Conservation (phyloP, 2,329 filamentous ascomycete species). For the Monilinia laxa region DNA sequence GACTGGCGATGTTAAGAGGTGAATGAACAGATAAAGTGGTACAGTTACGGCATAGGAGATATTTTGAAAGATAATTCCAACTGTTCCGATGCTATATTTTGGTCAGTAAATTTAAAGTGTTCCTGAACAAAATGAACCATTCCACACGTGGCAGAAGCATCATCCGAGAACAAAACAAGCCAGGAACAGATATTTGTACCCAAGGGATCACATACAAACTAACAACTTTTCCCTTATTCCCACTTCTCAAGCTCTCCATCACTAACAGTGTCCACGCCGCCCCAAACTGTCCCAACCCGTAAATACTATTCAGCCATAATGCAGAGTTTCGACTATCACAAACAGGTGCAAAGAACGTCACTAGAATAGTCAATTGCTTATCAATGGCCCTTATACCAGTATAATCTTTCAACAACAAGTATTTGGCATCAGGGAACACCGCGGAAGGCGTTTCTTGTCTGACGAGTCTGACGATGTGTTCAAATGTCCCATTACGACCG, state of each 20-base stretch:
- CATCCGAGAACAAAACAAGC: no score
- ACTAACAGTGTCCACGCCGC: constrained; percentile 40
- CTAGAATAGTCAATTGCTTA: constrained; percentile 30
- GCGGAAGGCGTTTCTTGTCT: constrained; percentile 19
- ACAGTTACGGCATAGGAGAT: constrained; percentile 47
- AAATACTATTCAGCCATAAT: constrained; percentile 31
- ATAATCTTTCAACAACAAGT: constrained; percentile 29
- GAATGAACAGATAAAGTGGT: constrained; percentile 46
- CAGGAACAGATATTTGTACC: neutral
- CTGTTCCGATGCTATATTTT: constrained; percentile 39
- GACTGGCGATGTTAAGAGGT: constrained; percentile 46
- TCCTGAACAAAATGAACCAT: neutral
- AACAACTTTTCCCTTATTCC: constrained; percentile 45
- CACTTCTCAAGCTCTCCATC: constrained; percentile 47
- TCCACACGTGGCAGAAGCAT: neutral
- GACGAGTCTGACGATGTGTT: constrained; percentile 24
- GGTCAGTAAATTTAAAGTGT: constrained; percentile 19
- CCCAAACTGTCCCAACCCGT: constrained; percentile 36
- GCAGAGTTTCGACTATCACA: constrained; percentile 26
- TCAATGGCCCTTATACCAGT: constrained; percentile 33
- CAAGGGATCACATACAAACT: constrained; percentile 43
- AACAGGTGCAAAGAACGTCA: constrained; percentile 36
- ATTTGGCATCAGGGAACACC: constrained; percentile 29
- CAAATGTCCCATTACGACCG: constrained; percentile 32
- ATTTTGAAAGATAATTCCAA: constrained; percentile 46